phyloP scores from a whole-genome alignment of 257 asterid genomes.

The Rehmannia glutinosa region DNA sequence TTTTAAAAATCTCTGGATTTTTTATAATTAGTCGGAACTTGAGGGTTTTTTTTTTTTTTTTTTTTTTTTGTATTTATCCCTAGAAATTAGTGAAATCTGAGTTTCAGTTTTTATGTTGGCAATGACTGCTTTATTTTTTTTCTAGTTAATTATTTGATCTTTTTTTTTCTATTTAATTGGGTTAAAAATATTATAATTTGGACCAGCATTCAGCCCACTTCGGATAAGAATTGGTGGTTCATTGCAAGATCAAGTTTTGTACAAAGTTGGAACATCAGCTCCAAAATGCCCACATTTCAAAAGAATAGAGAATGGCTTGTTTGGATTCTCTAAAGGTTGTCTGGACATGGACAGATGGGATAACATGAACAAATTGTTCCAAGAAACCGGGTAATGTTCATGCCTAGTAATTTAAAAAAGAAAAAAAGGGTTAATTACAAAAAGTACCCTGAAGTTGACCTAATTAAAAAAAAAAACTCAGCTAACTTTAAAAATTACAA shows the following conservation, averaged over 20 bases:
- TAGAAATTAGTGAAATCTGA: too few species aligned
- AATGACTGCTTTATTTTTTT: too few species aligned
- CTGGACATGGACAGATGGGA: conserved; percentile 72
- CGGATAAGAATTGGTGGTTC: conserved; percentile 76
- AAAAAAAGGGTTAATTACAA: too few species aligned
- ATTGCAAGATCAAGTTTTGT: conserved; percentile 63
- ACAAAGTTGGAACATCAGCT: conserved; percentile 40
- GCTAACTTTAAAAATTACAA: too few species aligned
- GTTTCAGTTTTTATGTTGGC: neutral
- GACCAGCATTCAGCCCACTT: conserved; percentile 54
- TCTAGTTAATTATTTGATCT: neutral
- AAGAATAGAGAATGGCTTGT: conserved; percentile 23
- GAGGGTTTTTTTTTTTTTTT: too few species aligned
- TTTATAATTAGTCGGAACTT: too few species aligned
- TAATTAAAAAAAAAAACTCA: too few species aligned
- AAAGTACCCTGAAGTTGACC: too few species aligned
- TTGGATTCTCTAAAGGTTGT: conserved; percentile 67
- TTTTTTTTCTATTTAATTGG: neutral
- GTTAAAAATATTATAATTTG: neutral
- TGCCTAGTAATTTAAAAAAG: too few species aligned
- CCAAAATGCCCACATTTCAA: conserved; percentile 52
- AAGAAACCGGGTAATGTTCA: conserved; percentile 49
- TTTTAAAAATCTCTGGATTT: too few species aligned
- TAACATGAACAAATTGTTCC: conserved; percentile 44
- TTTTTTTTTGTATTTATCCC: too few species aligned